Percentiles rank a stretch among this genome's conserved stretches.
phyloP scores from a whole-genome alignment of 306 rosid species.

The Acacia acuminata region DNA sequence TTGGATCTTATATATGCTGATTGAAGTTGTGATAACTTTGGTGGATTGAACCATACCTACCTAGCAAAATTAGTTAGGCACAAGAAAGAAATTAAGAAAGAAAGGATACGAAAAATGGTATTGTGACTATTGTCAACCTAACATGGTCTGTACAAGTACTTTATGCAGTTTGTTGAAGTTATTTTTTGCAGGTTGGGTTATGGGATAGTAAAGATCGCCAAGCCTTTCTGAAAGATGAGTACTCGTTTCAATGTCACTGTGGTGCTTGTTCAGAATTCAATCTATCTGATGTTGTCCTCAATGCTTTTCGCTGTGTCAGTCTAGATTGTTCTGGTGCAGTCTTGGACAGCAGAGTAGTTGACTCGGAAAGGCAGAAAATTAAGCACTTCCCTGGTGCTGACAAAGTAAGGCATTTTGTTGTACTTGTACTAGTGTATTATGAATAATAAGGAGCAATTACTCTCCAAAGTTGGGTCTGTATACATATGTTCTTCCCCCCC shows the following conservation, averaged over 20 bases:
- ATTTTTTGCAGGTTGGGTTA: constrained; percentile 75
- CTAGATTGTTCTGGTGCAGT: constrained; percentile 68
- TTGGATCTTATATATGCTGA: constrained; percentile 3
- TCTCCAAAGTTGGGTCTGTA: constrained; percentile 2
- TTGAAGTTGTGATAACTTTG: constrained; percentile 9
- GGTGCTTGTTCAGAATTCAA: constrained; percentile 68
- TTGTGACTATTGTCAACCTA: not conserved
- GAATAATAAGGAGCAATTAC: not conserved
- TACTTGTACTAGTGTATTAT: constrained; percentile 29
- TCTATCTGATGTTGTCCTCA: constrained; percentile 64
- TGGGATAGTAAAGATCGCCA: constrained; percentile 77
- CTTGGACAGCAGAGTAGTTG: constrained; percentile 58
- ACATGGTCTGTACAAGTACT: constrained; percentile 12
- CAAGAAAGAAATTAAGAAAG: not conserved
- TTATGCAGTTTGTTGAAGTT: constrained; percentile 28
- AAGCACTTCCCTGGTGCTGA: constrained; percentile 27
- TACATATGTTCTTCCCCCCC: not conserved
- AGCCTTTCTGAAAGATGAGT: constrained; percentile 71
- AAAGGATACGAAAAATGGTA: not conserved
- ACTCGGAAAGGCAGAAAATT: constrained; percentile 57
- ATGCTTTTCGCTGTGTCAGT: constrained; percentile 67
- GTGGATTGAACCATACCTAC: constrained; percentile 4
- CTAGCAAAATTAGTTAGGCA: constrained; percentile 17
- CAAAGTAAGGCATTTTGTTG: constrained; percentile 36
- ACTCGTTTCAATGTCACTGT: constrained; percentile 70